phyloP scores from a whole-genome alignment of 495 filamentous ascomycete genomes.

The Talaromyces wortmannii region DNA sequence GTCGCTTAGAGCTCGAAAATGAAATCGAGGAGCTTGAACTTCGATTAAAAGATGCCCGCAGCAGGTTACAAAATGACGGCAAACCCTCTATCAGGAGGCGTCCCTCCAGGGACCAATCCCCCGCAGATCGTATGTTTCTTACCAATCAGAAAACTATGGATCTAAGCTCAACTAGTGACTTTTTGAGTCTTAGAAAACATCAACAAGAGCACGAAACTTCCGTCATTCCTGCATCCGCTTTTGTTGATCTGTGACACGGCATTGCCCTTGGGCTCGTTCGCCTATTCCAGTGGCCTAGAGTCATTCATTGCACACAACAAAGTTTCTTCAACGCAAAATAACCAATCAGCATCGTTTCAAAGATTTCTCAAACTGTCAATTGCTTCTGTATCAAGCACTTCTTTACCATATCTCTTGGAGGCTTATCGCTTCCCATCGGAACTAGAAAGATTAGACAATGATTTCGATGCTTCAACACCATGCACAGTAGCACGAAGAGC shows the following conservation, averaged over 20 bases:
- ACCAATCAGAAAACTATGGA: not conserved
- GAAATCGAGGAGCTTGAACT: constrained; percentile 48
- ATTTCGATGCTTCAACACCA: constrained; percentile 74
- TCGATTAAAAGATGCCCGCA: constrained; percentile 30
- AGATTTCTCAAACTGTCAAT: constrained; percentile 75
- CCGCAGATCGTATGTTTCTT: not conserved
- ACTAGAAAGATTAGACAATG: constrained; percentile 66
- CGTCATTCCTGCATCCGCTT: constrained; percentile 58
- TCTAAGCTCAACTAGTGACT: not conserved
- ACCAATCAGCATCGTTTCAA: constrained; percentile 44
- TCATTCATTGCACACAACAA: constrained; percentile 82
- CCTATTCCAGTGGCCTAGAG: constrained; percentile 90
- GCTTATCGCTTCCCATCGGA: constrained; percentile 56
- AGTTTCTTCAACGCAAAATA: constrained; percentile 23
- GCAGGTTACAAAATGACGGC: constrained; percentile 1
- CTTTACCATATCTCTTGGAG: constrained; percentile 78
- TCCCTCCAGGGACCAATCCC: constrained; percentile 1
- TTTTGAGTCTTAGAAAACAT: not conserved
- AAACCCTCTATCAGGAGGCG: constrained; percentile 6
- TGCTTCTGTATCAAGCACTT: constrained; percentile 66
- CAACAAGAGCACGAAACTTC: not conserved
- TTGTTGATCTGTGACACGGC: constrained; percentile 93
- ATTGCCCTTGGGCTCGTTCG: constrained; percentile 91
- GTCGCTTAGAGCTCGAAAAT: constrained; percentile 24
- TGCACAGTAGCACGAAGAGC: constrained; percentile 86